Base-by-base conservation (phyloP, 768 basidiomycete genomes). In the Exidia glandulosa region DNA sequence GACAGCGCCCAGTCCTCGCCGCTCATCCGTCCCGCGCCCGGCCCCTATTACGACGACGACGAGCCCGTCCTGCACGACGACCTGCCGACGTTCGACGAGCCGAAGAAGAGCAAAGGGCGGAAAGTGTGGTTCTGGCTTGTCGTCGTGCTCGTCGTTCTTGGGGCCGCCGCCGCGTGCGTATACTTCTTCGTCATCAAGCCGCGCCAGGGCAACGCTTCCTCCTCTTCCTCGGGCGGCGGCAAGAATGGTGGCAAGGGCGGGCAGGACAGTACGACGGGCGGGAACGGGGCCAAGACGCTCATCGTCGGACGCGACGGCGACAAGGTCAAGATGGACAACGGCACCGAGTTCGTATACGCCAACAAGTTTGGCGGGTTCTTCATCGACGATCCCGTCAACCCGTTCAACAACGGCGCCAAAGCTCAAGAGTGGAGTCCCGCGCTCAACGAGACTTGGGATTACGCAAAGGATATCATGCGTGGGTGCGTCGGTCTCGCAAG, bases 341-440 rank as follows among this genome's bases (percentile, higher is more conserved):
- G 92, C 1, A 72, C 81, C 1, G 83, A 79, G 1, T 88, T 93
- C 71, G 81, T 77, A 2, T 94, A 95, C 70, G 76, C 75, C 61
- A 94, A 94, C 71, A 72, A 78, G 23, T 88, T 90, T 68, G 90
- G 84, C 33, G 87, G 87, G 47, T 81, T 79, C 66, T 88, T 85
- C 85, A 69, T 92, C 67, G 87, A 70, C 71, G 82, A 90, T 70
- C 83, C 85, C 16, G 76, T 83, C 50, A 76, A 88, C 68, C 87
- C 90, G 5, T 90, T 84, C 76, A 86, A 85, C 72, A 83, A 87
- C 69, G 76, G 79, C 48, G 90, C 91, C 5, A 79, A 76, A 61
- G 78, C 86, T 7, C 90, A 93, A 65, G 82, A 80, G 2, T 94
- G 88, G 85, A 86, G 87, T 5, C 90, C 89, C 1, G 79, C 87